Percentiles rank a stretch among this genome's conserved stretches.
Evolutionary conservation across 306 rosid species (phyloP).

Genomic region (Dryas octopetala): DNA sequence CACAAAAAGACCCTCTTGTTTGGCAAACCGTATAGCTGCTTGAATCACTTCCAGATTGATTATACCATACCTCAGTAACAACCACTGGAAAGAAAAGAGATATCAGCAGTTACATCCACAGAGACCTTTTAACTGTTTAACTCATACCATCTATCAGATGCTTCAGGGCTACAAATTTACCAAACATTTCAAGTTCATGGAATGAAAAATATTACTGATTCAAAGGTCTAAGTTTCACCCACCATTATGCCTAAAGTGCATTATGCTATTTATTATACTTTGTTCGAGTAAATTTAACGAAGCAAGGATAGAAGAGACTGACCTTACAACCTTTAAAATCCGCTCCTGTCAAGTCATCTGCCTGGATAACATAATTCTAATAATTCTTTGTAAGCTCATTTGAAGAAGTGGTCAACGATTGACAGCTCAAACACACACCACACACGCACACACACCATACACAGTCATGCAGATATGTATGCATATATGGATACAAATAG

Average conservation of each 20-base stretch:
- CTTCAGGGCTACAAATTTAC: background rate
- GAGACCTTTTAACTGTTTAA: no score
- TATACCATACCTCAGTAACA: slow-evolving; percentile 71
- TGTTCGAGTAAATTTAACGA: background rate
- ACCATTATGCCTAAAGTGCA: background rate
- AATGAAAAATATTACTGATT: background rate
- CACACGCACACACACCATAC: background rate
- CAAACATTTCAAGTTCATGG: slow-evolving; percentile 13
- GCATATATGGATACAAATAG: slow-evolving; percentile 2
- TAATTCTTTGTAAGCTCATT: slow-evolving; percentile 8
- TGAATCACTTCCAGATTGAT: slow-evolving; percentile 82
- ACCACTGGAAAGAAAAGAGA: slow-evolving; percentile 72
- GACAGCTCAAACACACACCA: background rate
- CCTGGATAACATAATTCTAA: slow-evolving; percentile 44
- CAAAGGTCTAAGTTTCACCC: background rate
- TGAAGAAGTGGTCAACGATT: background rate
- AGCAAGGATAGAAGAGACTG: slow-evolving; percentile 9
- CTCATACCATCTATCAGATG: background rate
- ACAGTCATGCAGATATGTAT: background rate
- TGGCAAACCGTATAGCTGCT: slow-evolving; percentile 79
- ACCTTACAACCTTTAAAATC: slow-evolving; percentile 96
- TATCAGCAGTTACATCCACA: slow-evolving; percentile 33
- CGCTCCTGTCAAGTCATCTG: slow-evolving; percentile 62
- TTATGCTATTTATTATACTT: background rate
- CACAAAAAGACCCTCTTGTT: slow-evolving; percentile 78